Base-by-base conservation (phyloP, 2,329 filamentous ascomycete genomes). In the Penicillium expansum region DNA sequence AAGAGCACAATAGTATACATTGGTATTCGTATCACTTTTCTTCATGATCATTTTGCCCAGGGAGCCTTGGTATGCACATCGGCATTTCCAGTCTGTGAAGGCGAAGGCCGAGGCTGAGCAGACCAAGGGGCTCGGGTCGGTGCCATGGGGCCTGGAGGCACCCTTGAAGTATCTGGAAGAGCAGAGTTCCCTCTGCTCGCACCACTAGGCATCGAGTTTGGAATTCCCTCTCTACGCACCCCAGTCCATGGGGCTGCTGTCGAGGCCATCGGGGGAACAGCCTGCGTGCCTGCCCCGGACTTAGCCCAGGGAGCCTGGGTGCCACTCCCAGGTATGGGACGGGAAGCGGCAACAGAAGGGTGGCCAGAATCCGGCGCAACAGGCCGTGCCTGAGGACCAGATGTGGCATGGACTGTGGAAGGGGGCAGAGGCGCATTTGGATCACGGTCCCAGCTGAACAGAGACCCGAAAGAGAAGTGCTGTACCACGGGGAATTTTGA, bases 401-500 rank as follows among this genome's bases (percentile, higher is more conserved):
- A 67, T 13, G 64, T 62, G 68, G 85, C 79, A 71, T 90, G 86
- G 0, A 83, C 75, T 7, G 83, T 83, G 24, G 79, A 70, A 7
- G 76, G 67, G 0, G 81, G 80, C 1, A 72, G 63, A 1, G 74
- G 64, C 1, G 87, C 86, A 52, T 83, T 77, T 0, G 87, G 87
- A 68, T 92, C 87, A 45, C 73, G 76, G 2, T 90, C 86, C 88
- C 89, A 93, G 37, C 83, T 84, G 70, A 93, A 91, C n/a, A 94
- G 77, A 6, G 86, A 88, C 27, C 90, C 90, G 64, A 94, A 93
- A 3, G 83, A 84, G 64, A 94, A 97, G 75, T 99, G 94, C 75
- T 99, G 94, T n/a, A 99, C 91, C 3, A 99, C 94, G 3, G 94
- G 94, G 70, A 97, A 97, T 74, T 99, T 99, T 38, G 90, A 91